phyloP scores from a whole-genome alignment of 2,329 filamentous ascomycete species.

The Periconia digitata region DNA sequence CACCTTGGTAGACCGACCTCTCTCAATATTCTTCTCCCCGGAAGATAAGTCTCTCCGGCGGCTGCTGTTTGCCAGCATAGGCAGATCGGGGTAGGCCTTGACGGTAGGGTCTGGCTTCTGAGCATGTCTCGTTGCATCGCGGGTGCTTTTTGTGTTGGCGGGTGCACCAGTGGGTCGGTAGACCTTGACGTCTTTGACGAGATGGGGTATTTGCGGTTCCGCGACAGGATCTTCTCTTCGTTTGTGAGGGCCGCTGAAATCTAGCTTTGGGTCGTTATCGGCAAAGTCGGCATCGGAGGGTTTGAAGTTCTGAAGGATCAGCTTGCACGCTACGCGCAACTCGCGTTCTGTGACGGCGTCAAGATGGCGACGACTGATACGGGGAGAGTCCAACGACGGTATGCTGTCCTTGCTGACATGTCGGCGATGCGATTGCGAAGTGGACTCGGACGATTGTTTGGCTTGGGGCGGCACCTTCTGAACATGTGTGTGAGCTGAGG shows the following conservation, averaged over 20 bases:
- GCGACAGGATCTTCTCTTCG: slow-evolving; percentile 22
- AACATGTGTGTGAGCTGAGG: slow-evolving; percentile 13
- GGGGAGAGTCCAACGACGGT: slow-evolving; percentile 42
- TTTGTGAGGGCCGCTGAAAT: slow-evolving; percentile 32
- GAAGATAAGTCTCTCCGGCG: slow-evolving; percentile 31
- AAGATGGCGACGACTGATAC: slow-evolving; percentile 48
- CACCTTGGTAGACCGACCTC: slow-evolving; percentile 22
- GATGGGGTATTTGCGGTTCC: slow-evolving; percentile 7
- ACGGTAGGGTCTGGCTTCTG: slow-evolving; percentile 27
- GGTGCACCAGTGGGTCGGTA: slow-evolving; percentile 33
- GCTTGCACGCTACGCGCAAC: slow-evolving; percentile 49
- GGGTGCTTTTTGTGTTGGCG: slow-evolving; percentile 28
- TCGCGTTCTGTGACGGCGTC: slow-evolving; percentile 46
- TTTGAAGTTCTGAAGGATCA: slow-evolving; percentile 46
- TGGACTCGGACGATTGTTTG: slow-evolving; percentile 31
- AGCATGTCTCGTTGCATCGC: slow-evolving; percentile 24
- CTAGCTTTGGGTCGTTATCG: slow-evolving; percentile 39
- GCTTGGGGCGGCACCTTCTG: slow-evolving; percentile 38
- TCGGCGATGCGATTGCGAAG: slow-evolving; percentile 22
- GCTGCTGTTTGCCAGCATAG: slow-evolving; percentile 35
- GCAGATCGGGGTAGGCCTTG: slow-evolving; percentile 29
- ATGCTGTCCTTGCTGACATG: slow-evolving; percentile 35
- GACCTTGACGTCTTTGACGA: slow-evolving; percentile 21
- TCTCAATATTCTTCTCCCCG: slow-evolving; percentile 26
- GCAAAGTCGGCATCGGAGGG: slow-evolving; percentile 41